Evolutionary conservation across 495 filamentous ascomycete species (phyloP).

Genomic region (Gamarada debralockiae): DNA sequence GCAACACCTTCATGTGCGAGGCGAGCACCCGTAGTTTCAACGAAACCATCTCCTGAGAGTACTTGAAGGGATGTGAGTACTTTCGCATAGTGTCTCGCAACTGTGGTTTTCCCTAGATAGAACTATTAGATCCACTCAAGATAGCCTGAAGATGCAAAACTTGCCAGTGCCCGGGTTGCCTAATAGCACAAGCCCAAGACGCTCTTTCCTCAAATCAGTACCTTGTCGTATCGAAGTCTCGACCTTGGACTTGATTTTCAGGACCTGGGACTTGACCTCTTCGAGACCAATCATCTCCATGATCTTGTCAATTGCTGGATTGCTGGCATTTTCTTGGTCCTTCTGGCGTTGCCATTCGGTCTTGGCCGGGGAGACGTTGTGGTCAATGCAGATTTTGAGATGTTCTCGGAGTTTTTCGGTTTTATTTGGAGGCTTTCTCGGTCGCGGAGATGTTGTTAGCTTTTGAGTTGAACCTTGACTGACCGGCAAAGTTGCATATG

Average conservation of each 20-base stretch:
- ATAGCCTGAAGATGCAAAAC: too few relatives aligned
- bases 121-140: constrained; percentile 19
- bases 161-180: constrained; percentile 80
- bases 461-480: too few relatives aligned
- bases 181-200: constrained; percentile 61
- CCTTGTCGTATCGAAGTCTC: constrained; percentile 44
- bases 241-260: constrained; percentile 59
- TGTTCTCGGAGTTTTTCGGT: constrained; percentile 3
- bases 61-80: constrained; percentile 60
- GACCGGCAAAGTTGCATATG: background rate
- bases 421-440: background rate
- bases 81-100: constrained; percentile 71
- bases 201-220: constrained; percentile 49
- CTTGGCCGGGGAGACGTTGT: constrained; percentile 31
- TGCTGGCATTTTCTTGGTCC: constrained; percentile 40
- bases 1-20: constrained; percentile 60
- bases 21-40: constrained; percentile 67
- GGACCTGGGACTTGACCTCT: constrained; percentile 59
- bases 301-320: constrained; percentile 54
- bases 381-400: background rate
- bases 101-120: constrained; percentile 70
- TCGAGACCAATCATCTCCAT: constrained; percentile 75
- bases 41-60: constrained; percentile 48
- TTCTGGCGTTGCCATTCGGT: constrained; percentile 63
- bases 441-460: too few relatives aligned